These are phyloP conservation scores for Anethum foeniculum DNA, from an alignment of 140 eudicot species.

Conservation along the genomic window DNA sequence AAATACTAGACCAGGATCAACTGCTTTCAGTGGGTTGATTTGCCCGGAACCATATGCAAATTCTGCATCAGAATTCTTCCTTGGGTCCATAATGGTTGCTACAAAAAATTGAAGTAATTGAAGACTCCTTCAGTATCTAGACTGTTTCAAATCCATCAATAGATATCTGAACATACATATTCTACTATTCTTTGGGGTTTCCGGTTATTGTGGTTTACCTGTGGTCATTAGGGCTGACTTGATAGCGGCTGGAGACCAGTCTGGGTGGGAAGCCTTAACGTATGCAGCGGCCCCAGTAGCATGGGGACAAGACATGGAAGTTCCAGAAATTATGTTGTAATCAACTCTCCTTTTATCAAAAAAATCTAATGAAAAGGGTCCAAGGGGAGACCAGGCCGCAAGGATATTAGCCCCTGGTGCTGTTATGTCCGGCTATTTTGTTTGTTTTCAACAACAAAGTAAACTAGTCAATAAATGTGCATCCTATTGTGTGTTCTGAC, in stretches of 20 bases:
- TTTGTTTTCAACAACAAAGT: not conserved
- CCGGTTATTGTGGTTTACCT: not conserved
- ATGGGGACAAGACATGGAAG: slow-evolving; percentile 46
- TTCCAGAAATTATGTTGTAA: slow-evolving; percentile 30
- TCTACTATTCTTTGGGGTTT: not conserved
- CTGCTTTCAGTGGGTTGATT: slow-evolving; percentile 19
- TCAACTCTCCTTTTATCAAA: not conserved
- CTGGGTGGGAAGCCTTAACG: slow-evolving; percentile 29
- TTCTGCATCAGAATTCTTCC: slow-evolving; percentile 20
- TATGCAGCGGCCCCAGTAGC: slow-evolving; percentile 25
- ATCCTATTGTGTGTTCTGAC: not conserved
- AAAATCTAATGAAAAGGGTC: not conserved
- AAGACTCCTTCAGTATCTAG: not conserved
- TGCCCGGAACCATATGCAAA: slow-evolving; percentile 27
- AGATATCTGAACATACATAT: not conserved
- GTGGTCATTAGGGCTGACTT: slow-evolving; percentile 42
- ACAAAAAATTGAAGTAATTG: not conserved
- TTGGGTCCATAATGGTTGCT: slow-evolving; percentile 18
- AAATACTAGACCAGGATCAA: slow-evolving; percentile 13
- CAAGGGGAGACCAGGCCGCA: slow-evolving; percentile 30
- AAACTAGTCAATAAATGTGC: not conserved
- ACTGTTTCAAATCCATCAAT: not conserved
- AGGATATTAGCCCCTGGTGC: slow-evolving; percentile 38
- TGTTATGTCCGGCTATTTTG: slow-evolving; percentile 6
- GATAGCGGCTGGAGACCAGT: slow-evolving; percentile 37